Base-by-base conservation (phyloP, 768 basidiomycete genomes). In the Calocybe indica region DNA sequence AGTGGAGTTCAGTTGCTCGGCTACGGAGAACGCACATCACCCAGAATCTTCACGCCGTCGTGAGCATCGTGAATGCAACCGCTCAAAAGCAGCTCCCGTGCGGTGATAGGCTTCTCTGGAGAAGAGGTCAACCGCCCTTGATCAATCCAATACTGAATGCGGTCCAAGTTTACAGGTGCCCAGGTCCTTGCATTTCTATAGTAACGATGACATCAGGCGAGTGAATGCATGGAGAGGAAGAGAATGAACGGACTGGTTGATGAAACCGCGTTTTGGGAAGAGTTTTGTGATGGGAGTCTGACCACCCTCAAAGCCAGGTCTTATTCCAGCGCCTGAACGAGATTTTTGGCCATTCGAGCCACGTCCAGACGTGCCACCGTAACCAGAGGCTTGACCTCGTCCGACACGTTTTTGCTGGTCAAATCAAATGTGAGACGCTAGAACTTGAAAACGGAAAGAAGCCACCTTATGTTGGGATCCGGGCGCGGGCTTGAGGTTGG, bases 311-410 rank as follows among this genome's bases (percentile, higher is more conserved):
- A 97, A 99, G 5, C 90, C 85, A 28, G 80, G 74, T 55, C 76
- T 79, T 30, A 91, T 87, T 5, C 92, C 89, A 49, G 85, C 82
- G 1, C 94, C 94, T 5, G 91, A 82, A 52, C 95, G 82, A 34
- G 96, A 85, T 50, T 93, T 94, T 67, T 95, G 92, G 56, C 96
- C 96, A 58, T 99, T 99, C 65, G 89, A 79, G 68, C 96, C 96
- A 47, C 92, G 79, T 54, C 92, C 92, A 7, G 94, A 86, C 1
- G 95, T 97, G 52, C 92, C 85, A 53, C 96, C 96, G 49, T 87
- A 80, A 28, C 88, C 87, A 2, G 92, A 92, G 30, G 90, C 90
- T 69, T 91, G 88, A 60, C 95, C 95, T 60, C 95, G 76, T 59
- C 96, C 95, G 28, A 93, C 78, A 62, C 95, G 90, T 83, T 92